phyloP scores from a whole-genome alignment of 2,329 filamentous ascomycete species.

The Arachnopeziza araneosa region DNA sequence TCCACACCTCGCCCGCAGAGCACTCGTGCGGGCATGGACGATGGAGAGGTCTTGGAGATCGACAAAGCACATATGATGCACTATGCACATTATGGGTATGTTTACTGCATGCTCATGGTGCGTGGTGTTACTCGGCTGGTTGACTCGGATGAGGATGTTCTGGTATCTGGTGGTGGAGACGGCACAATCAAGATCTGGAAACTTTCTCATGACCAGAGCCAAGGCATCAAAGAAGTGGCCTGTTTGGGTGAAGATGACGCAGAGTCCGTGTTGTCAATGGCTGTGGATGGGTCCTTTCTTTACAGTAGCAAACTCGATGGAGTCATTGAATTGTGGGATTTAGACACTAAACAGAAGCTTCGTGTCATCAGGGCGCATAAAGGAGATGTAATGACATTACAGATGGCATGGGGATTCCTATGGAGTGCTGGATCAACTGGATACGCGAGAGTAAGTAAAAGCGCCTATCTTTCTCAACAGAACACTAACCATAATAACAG shows the following conservation, averaged over 20 bases:
- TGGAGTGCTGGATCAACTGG: slow-evolving; percentile 89
- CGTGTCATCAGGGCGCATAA: slow-evolving; percentile 77
- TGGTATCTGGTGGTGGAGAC: slow-evolving; percentile 89
- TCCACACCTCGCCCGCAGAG: slow-evolving; percentile 63
- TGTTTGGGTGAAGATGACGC: slow-evolving; percentile 55
- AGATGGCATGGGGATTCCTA: slow-evolving; percentile 77
- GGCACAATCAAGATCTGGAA: slow-evolving; percentile 94
- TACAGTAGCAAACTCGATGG: slow-evolving; percentile 87
- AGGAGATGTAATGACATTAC: slow-evolving; percentile 79
- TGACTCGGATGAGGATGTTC: slow-evolving; percentile 68
- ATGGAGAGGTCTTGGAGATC: slow-evolving; percentile 70
- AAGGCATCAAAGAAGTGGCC: slow-evolving; percentile 65
- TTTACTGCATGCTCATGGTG: slow-evolving; percentile 91
- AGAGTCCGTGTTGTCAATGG: slow-evolving; percentile 67
- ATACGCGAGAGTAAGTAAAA: slow-evolving; percentile 64
- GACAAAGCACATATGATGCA: slow-evolving; percentile 73
- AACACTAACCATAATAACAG: slow-evolving; percentile 32
- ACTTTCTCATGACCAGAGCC: slow-evolving; percentile 48
- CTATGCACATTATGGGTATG: slow-evolving; percentile 92
- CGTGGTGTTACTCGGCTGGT: slow-evolving; percentile 62
- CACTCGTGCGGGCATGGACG: slow-evolving; percentile 40
- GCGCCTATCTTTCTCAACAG: neutral
- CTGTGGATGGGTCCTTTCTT: slow-evolving; percentile 83
- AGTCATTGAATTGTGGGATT: slow-evolving; percentile 91
- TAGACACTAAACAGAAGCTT: slow-evolving; percentile 87